Percentiles rank a stretch among this genome's conserved stretches.
Conservation (phyloP, 345 rosid species). For the Corchorus olitorius region DNA sequence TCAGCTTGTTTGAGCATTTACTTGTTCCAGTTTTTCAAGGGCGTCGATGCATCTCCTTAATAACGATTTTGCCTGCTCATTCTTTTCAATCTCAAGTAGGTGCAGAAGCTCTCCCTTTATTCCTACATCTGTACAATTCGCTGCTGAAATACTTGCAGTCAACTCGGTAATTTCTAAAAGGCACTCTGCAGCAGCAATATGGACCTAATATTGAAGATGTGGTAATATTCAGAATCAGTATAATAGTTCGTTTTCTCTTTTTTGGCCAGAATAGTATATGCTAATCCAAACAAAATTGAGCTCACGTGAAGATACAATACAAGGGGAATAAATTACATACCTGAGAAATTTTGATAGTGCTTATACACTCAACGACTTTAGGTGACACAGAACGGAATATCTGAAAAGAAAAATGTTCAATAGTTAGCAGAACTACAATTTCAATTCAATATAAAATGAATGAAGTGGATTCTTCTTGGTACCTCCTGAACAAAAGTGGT, state of each 20-base stretch:
- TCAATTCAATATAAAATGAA: not conserved
- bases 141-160: conserved; percentile 37
- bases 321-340: conserved; percentile 36
- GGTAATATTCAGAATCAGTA: not conserved
- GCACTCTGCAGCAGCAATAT: conserved; percentile 78
- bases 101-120: conserved; percentile 57
- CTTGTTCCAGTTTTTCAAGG: conserved; percentile 40
- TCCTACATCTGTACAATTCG: conserved; percentile 32
- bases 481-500: conserved; percentile 69
- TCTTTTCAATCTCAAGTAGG: conserved; percentile 71
- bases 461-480: conserved; percentile 21
- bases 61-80: conserved; percentile 68
- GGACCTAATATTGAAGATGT: conserved; percentile 51
- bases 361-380: conserved; percentile 65
- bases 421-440: conserved; percentile 2
- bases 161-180: conserved; percentile 57
- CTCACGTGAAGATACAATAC: not conserved
- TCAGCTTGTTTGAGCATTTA: conserved; percentile 20
- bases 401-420: conserved; percentile 44
- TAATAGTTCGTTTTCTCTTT: too few relatives aligned
- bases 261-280: not conserved
- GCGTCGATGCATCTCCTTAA: conserved; percentile 61
- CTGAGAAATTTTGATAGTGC: conserved; percentile 87
- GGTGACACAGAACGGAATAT: conserved; percentile 58
- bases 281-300: not conserved